Base-by-base conservation (phyloP, 257 asterid genomes). In the Solanum bukasovii region DNA sequence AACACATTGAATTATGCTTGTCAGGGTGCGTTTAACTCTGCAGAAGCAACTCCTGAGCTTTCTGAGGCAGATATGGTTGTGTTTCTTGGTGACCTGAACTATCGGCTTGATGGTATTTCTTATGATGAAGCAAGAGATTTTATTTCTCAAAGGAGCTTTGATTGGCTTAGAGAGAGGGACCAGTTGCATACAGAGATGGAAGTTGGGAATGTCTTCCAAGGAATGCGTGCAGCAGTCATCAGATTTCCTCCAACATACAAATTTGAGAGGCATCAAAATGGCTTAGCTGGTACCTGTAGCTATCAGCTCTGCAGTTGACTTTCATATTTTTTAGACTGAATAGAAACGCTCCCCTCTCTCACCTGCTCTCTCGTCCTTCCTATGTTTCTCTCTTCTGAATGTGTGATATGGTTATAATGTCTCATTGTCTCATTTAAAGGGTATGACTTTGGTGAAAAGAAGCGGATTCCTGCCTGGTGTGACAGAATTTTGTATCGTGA, bases 381-480 rank as follows among this genome's bases (percentile, higher is more conserved):
- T 38, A 38, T 37, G 70, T 42, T 84, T 42, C 79, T 34, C 83
- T 70, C 85, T n/a, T 71, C 75, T 87, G 38, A 83, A 72, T 87
- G 68, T 91, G 71, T 89, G 72, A 90, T 79, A 40, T 75, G 33
- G 84, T 82, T 87, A 86, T 87, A 23, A 40, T 84, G 65, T 89
- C 85, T 84, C 84, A 27, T 86, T 56, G 33, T 31, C 33, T 31
- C 33, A 31, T 31, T 31, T 91, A 13, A 86, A 97, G 99, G 99
- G 49, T 97, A 97, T 90, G 99, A 97, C 92, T 97, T 98, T 90
- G 99, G 99, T 78, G 99, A 97, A 93, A 97, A 97, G 93, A 97
- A 97, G 91, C 96, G 99, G 29, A 95, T 93, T 89, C 99, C 99
- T 87, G 99, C 99, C 70, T 97, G 99, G 99, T 97, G 99, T 89